Evolutionary conservation across 345 rosid species (phyloP).

Genomic region (Rhodomyrtus tomentosa): DNA sequence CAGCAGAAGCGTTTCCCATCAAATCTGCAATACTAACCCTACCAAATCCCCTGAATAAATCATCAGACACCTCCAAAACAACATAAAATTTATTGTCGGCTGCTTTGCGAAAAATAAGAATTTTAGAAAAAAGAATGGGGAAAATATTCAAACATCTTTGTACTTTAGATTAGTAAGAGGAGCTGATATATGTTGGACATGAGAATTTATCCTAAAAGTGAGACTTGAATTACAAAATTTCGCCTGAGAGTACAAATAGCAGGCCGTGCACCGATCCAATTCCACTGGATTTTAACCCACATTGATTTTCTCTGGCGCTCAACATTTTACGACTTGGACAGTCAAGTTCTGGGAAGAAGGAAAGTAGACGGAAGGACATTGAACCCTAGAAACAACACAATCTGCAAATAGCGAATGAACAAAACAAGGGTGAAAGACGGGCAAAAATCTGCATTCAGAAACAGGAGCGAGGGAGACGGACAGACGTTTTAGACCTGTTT

Average conservation of each 20-base stretch:
- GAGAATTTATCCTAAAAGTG: not conserved
- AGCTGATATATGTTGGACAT: not conserved
- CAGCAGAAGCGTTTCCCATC: not conserved
- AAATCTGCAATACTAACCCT: not conserved
- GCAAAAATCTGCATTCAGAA: not conserved
- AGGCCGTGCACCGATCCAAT: accelerated
- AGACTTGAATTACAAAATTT: not conserved
- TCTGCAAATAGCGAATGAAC: not conserved
- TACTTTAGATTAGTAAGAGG: not conserved
- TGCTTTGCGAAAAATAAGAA: too few species aligned
- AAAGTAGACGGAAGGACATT: not conserved
- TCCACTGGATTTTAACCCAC: not conserved
- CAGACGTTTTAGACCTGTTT: not conserved
- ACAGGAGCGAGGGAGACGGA: not conserved
- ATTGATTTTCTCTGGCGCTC: not conserved
- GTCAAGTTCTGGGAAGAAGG: not conserved
- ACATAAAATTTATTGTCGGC: too few species aligned
- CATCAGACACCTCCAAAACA: not conserved
- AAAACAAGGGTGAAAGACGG: not conserved
- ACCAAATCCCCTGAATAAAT: accelerated
- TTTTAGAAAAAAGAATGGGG: not conserved
- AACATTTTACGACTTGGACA: accelerated
- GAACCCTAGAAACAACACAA: not conserved
- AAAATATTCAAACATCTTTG: not conserved
- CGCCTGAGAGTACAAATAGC: not conserved